These are phyloP conservation scores for Allomyces javanicus DNA, from an alignment of 192 early-diverging fungal genomes.

Conservation along the genomic window DNA sequence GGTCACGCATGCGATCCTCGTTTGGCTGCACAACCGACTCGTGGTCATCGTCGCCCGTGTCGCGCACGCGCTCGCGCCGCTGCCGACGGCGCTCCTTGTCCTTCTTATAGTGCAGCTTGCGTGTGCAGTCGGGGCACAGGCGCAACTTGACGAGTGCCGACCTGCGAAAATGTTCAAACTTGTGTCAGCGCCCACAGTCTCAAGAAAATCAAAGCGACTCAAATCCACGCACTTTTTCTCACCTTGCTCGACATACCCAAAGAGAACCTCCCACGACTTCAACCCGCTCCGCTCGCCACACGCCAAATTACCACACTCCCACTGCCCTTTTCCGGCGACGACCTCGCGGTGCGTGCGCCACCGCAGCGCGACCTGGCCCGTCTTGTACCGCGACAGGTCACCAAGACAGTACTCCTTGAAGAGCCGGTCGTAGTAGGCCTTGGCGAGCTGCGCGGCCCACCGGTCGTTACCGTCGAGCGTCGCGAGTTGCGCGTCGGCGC, in stretches of 20 bases:
- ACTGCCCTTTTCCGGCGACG: slow-evolving; percentile 37
- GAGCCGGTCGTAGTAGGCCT: slow-evolving; percentile 67
- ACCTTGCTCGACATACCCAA: slow-evolving; percentile 52
- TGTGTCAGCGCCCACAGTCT: too few species aligned
- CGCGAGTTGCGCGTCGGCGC: too few species aligned
- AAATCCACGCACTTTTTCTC: slow-evolving; percentile 39
- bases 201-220: too few species aligned
- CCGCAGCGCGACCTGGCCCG: slow-evolving; percentile 39
- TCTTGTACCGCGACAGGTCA: slow-evolving; percentile 49
- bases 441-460: slow-evolving; percentile 60
- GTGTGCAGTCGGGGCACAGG: slow-evolving; percentile 45
- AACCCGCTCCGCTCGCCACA: slow-evolving; percentile 25
- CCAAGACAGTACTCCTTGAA: slow-evolving; percentile 69
- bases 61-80: too few species aligned
- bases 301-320: slow-evolving; percentile 36
- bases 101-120: slow-evolving; percentile 53
- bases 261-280: slow-evolving; percentile 71
- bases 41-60: too few species aligned
- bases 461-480: slow-evolving; percentile 10
- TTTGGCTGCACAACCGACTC: too few species aligned
- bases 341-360: slow-evolving; percentile 55
- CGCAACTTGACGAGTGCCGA: slow-evolving; percentile 51
- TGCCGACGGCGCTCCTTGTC: slow-evolving; percentile 12
- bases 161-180: too few species aligned
- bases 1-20: too few species aligned